Base-by-base conservation (phyloP, 345 rosid species). In the Theobroma cacao region DNA sequence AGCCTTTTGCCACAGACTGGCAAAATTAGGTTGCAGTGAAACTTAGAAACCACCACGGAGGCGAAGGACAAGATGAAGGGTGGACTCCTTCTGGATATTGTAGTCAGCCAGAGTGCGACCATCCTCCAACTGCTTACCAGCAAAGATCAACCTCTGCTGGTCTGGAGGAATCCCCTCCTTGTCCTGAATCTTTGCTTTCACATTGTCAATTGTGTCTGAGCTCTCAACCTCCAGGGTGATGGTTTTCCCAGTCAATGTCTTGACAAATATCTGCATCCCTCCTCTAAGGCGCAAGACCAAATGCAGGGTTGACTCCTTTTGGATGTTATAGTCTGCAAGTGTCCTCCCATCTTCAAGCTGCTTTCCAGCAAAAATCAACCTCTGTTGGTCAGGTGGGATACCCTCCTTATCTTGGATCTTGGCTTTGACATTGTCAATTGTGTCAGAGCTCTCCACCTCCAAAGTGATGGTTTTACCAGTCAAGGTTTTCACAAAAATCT, bases 51-150 rank as follows among this genome's bases (percentile, higher is more conserved):
- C 91, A 2, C 91, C 91, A 22, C 90, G 88, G 45, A 88, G 91
- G 56, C 91, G 91, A 13, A 85, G 91, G 76, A 88, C 91, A 53
- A 88, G 64, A 24, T 88, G 89, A 26, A 88, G 81, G 1, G 91
- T 88, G 47, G 91, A 88, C 75, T 88, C 91, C 58, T 75, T 75
- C 40, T 75, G 77, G 60, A 87, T 87, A 22, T 87, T 87, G 75
- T 87, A 87, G 55, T 87, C 90, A 1, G 87, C 88, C 7, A 87
- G 75, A 3, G 90, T 87, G 18, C 88, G 78, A 15, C 90, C 90
- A 58, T 87, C 90, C 67, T 87, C 90, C 1, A 87, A 69, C 75
- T 87, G 90, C 77, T 87, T 87, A 1, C 90, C 90, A 0, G 88
- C 90, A 1, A 87, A 87, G 36, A 87, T 87, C 38, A 87, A 48